Percentiles rank a stretch among this genome's conserved stretches.
Evolutionary conservation across 2,329 filamentous ascomycete species (phyloP).

Genomic region (Fusarium concolor): DNA sequence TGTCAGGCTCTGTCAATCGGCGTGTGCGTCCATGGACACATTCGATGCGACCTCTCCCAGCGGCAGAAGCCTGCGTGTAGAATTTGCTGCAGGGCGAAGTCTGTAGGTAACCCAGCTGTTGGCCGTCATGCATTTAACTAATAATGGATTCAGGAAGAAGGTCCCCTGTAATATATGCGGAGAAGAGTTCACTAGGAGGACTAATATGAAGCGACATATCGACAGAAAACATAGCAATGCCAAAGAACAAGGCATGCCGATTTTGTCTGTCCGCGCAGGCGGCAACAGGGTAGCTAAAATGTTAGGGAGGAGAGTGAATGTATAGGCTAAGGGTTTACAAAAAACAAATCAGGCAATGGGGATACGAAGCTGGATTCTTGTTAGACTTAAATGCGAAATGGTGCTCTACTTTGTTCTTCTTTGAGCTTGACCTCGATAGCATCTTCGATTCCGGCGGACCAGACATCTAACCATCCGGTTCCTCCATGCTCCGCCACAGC

Average conservation of each 20-base stretch:
- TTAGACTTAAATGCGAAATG: too few relatives aligned
- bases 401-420: too few relatives aligned
- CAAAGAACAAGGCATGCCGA: accelerated
- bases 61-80: background rate
- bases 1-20: accelerated
- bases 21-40: background rate
- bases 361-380: too few relatives aligned
- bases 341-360: too few relatives aligned
- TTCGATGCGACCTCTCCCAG: accelerated
- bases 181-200: background rate
- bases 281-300: background rate
- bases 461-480: too few relatives aligned
- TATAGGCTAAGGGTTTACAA: too few relatives aligned
- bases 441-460: too few relatives aligned
- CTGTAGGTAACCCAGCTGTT: accelerated
- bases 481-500: too few relatives aligned
- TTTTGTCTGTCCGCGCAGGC: background rate
- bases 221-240: background rate
- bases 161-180: background rate
- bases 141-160: accelerated
- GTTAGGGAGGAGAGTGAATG: too few relatives aligned
- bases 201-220: background rate
- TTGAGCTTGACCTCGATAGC: too few relatives aligned
- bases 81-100: accelerated
- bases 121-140: background rate